Conservation (phyloP, 2,329 filamentous ascomycete species). For the Aspergillaceae sp. region DNA sequence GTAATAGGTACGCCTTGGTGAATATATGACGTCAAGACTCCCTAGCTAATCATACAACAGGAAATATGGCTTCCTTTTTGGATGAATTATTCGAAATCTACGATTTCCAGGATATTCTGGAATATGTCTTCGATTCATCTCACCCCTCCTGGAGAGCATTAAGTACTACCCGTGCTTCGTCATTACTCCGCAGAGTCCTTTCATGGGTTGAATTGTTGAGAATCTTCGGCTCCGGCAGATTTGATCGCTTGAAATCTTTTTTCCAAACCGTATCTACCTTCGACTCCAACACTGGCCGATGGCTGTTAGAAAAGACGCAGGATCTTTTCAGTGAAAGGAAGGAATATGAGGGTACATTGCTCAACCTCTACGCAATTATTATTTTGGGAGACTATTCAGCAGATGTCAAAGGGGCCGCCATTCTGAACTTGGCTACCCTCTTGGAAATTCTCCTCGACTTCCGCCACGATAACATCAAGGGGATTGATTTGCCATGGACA, state of each 20-base stretch:
- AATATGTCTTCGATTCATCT: constrained; percentile 19
- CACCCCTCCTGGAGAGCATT: constrained; percentile 18
- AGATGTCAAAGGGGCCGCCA: constrained; percentile 21
- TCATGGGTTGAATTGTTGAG: constrained; percentile 23
- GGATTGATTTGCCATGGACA: constrained; percentile 20
- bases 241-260: constrained; percentile 13
- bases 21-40: background rate
- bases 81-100: constrained; percentile 16
- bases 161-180: constrained; percentile 23
- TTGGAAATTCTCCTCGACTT: constrained; percentile 21
- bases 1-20: constrained; percentile 18
- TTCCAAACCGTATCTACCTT: constrained; percentile 18
- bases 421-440: constrained; percentile 25
- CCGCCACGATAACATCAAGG: constrained; percentile 7
- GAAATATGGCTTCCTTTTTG: constrained; percentile 11
- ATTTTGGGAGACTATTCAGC: constrained; percentile 18
- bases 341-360: constrained; percentile 14
- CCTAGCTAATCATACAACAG: constrained; percentile 10
- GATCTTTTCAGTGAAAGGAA: constrained; percentile 14
- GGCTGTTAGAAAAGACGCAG: constrained; percentile 27
- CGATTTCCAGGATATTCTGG: constrained; percentile 19
- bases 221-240: constrained; percentile 12
- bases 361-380: constrained; percentile 23
- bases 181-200: constrained; percentile 28
- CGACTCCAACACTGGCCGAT: constrained; percentile 27